Evolutionary conservation across 495 filamentous ascomycete genomes (phyloP).

Genomic region (Lasiosphaeriaceae sp.): DNA sequence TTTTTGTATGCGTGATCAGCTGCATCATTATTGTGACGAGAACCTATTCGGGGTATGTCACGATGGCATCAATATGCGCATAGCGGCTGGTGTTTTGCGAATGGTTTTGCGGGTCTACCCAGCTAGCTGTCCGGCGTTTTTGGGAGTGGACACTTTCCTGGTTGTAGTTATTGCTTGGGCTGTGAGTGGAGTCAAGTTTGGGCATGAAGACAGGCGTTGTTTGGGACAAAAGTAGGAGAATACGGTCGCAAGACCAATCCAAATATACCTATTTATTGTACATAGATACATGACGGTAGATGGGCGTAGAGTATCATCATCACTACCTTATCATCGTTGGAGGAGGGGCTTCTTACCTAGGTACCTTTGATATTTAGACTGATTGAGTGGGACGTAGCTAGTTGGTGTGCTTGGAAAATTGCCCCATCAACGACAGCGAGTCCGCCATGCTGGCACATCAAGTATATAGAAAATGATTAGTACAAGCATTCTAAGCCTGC

Average conservation of each 20-base stretch:
- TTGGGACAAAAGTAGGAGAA: too few relatives aligned
- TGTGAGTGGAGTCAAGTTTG: background rate
- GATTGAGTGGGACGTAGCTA: too few relatives aligned
- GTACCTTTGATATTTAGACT: too few relatives aligned
- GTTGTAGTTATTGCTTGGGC: background rate
- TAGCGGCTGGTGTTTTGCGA: constrained; percentile 20
- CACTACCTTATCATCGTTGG: too few relatives aligned
- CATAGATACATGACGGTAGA: background rate
- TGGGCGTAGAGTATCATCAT: background rate
- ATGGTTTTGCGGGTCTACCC: background rate
- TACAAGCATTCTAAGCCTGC: too few relatives aligned
- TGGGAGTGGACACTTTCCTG: background rate
- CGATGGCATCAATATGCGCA: constrained; percentile 10
- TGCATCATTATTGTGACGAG: background rate
- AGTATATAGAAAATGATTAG: too few relatives aligned
- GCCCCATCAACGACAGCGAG: too few relatives aligned
- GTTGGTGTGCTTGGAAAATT: too few relatives aligned
- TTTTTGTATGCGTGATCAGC: constrained; percentile 47
- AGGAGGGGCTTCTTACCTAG: too few relatives aligned
- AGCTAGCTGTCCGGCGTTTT: background rate
- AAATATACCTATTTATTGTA: too few relatives aligned
- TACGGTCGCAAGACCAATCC: background rate
- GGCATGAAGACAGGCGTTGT: too few relatives aligned
- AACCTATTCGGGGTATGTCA: background rate
- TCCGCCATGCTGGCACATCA: too few relatives aligned